These are phyloP conservation scores for Xylogone sp. DNA, from an alignment of 2,329 filamentous ascomycete species.

Conservation along the genomic window DNA sequence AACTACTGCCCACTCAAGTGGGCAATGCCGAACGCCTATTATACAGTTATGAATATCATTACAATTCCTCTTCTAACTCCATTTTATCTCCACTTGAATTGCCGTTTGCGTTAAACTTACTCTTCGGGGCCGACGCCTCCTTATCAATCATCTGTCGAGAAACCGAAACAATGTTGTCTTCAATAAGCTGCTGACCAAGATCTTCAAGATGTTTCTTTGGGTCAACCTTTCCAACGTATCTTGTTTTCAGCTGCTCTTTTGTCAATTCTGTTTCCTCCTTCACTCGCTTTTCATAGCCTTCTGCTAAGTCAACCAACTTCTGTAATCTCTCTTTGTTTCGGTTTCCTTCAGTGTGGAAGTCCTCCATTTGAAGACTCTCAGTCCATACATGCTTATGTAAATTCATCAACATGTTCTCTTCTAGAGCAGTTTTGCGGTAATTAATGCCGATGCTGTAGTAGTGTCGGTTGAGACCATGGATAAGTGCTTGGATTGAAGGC, in stretches of 20 bases:
- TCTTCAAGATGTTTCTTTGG: slow-evolving; percentile 99
- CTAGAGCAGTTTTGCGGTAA: slow-evolving; percentile 93
- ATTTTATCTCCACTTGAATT: slow-evolving; percentile 24
- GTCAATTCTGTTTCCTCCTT: slow-evolving; percentile 98
- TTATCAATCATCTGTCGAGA: slow-evolving; percentile 99
- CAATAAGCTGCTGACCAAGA: slow-evolving; percentile 92
- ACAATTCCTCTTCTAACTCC: slow-evolving; percentile 30
- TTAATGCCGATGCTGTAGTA: slow-evolving; percentile 99
- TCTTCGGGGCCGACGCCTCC: slow-evolving; percentile 86
- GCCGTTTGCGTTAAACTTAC: slow-evolving; percentile 50
- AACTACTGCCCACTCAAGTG: neutral
- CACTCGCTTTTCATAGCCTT: slow-evolving; percentile 97
- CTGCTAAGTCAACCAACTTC: slow-evolving; percentile 81
- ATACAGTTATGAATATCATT: slow-evolving; percentile 29
- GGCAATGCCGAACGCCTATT: slow-evolving; percentile 28
- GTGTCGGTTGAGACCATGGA: slow-evolving; percentile 95
- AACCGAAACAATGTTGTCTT: slow-evolving; percentile 99
- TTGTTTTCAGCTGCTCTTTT: slow-evolving; percentile 96
- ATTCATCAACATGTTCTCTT: slow-evolving; percentile 99
- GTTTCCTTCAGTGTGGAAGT: slow-evolving; percentile 80
- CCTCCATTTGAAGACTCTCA: slow-evolving; percentile 93
- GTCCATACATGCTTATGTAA: slow-evolving; percentile 99
- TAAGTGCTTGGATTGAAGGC: slow-evolving; percentile 98
- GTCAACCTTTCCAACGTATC: slow-evolving; percentile 98
- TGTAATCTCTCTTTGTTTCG: slow-evolving; percentile 87